Base-by-base conservation (phyloP, 371 early-diverging fungal species). In the Rhizomucor pusillus region DNA sequence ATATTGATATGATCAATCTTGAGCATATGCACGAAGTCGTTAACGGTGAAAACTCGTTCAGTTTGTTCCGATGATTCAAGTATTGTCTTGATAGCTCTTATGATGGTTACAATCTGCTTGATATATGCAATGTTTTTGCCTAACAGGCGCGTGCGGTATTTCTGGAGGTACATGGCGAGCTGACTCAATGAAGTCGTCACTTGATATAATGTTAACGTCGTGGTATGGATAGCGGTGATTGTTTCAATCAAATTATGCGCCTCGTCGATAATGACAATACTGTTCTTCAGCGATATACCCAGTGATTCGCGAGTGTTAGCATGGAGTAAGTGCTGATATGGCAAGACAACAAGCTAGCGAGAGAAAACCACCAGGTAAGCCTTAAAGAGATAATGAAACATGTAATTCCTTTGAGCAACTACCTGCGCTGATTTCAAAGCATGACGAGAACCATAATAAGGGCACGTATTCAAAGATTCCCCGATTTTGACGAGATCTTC, bases 381-480 rank as follows among this genome's bases (percentile, higher is more conserved):
- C 12, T 24, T 35, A 12, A 9, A 24, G 19, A 54, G 45, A 19
- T 35, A 14, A 48, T 48, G 1, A 29, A 37, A n/a, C 12, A 25
- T 25, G 24, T 12, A 18, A 45, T 3, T 3, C 11, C 12, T 39
- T 41, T 20, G 24, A 22, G 24, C 18, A 22, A 18, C 22, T 65
- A 82, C 84, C 53, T 90, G 81, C 16, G 90, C 83, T 14, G 80
- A 66, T 16, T 66, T 67, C 19, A 81, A 69, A 0, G 89, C 66
- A 16, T 76, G 74, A 24, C 95, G 75, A 0, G 91, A 73, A 11
- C 94, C 95, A 66, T 94, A 99, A 59, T 98, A 99, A 0, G 99
- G 92, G 62, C 99, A 98, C 0, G 69, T 77, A 10, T 71, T 67
- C 18, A 80, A 61, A 10, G 65, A 60, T 47, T 77, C 65, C 0